Conservation (phyloP, 139 green algal genomes). For the Ulvella scutata region DNA sequence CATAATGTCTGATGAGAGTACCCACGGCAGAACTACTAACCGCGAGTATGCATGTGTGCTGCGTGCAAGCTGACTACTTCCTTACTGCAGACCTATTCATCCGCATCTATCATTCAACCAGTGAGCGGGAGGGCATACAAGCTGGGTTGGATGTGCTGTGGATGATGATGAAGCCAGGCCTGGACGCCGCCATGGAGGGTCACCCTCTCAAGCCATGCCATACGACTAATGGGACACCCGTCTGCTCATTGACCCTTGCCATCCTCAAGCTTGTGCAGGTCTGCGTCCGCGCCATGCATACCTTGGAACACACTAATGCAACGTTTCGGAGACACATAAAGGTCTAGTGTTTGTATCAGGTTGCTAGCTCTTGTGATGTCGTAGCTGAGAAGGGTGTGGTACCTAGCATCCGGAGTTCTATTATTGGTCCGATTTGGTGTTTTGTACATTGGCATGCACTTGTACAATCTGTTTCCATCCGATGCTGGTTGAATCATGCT, state of each 20-base stretch:
- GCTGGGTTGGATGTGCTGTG: neutral
- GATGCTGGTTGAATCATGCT: no score
- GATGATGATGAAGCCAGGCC: neutral
- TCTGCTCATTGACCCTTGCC: neutral
- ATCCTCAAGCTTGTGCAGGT: neutral
- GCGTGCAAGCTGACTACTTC: neutral
- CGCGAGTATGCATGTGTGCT: neutral
- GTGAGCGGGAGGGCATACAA: neutral
- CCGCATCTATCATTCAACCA: neutral
- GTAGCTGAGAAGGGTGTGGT: neutral
- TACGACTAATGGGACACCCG: neutral
- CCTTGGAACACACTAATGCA: no score
- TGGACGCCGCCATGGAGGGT: neutral
- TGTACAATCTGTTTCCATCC: neutral
- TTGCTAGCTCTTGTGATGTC: neutral
- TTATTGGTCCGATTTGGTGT: neutral
- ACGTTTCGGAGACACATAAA: neutral
- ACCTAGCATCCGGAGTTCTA: neutral
- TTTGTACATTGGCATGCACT: neutral
- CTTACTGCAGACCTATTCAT: neutral
- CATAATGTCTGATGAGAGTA: no score
- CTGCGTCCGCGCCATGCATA: neutral
- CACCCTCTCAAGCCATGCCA: neutral
- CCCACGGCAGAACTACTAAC: no score
- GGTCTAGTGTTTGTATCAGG: neutral